phyloP scores from a whole-genome alignment of 257 asterid genomes.

The Apocynum venetum region DNA sequence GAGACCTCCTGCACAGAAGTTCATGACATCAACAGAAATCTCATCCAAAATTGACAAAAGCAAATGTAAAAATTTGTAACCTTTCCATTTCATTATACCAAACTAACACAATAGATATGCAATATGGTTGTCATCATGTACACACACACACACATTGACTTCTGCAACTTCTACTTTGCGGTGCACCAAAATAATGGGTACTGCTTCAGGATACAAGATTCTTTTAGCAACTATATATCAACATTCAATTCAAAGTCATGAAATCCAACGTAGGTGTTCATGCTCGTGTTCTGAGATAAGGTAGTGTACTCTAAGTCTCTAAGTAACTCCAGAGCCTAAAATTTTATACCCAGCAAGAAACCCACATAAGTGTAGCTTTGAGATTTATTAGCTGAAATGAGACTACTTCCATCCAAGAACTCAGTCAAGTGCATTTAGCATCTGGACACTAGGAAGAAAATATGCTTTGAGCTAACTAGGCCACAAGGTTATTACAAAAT shows the following conservation, averaged over 20 bases:
- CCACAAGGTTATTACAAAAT: not conserved
- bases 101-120: not conserved
- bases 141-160: not conserved
- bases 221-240: not conserved
- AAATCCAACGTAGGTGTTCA: not conserved
- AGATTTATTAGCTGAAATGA: not conserved
- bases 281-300: not conserved
- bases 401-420: not conserved
- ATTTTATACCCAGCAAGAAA: not conserved
- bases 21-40: not conserved
- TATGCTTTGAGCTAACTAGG: not conserved
- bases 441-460: not conserved
- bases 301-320: not conserved
- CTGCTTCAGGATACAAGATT: not conserved
- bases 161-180: not conserved
- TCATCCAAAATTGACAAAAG: not conserved
- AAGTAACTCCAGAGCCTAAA: not conserved
- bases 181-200: not conserved
- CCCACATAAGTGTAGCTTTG: not conserved
- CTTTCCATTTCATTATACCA: too few species aligned
- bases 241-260: not conserved
- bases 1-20: slow-evolving; percentile 42
- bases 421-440: not conserved
- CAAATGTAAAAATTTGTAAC: too few species aligned
- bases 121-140: not conserved